Percentiles rank a stretch among this genome's conserved stretches.
phyloP scores from a whole-genome alignment of 2,329 filamentous ascomycete species.

The Penicillium hesseltinei region DNA sequence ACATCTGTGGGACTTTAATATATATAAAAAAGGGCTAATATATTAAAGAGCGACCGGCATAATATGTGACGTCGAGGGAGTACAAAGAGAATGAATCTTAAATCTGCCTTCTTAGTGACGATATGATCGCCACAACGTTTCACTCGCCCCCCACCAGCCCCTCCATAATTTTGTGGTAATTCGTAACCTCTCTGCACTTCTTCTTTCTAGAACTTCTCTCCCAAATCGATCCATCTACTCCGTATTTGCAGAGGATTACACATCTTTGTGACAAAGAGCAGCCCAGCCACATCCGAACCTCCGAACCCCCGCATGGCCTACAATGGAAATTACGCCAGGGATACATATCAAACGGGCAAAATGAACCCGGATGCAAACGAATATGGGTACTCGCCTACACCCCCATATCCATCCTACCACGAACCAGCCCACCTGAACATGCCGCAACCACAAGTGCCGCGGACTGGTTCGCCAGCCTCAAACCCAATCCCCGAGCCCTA shows the following conservation, averaged over 20 bases:
- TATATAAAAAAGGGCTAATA: background rate
- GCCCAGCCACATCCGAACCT: background rate
- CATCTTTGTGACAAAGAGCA: background rate
- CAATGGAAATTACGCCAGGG: constrained; percentile 41
- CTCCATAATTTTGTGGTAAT: constrained; percentile 9
- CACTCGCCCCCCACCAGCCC: constrained; percentile 12
- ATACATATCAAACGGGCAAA: constrained; percentile 29
- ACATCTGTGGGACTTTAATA: constrained; percentile 8
- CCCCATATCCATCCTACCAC: constrained; percentile 36
- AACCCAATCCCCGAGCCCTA: constrained; percentile 12
- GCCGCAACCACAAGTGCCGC: constrained; percentile 37
- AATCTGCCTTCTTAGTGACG: constrained; percentile 1
- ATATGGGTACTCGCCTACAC: constrained; percentile 25
- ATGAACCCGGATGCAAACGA: constrained; percentile 26
- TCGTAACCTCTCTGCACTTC: background rate
- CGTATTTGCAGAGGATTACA: background rate
- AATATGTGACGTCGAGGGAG: constrained; percentile 6
- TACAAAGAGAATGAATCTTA: constrained; percentile 3
- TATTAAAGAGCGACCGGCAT: background rate
- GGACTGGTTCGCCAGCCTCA: constrained; percentile 18
- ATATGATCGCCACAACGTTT: constrained; percentile 21
- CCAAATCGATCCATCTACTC: background rate
- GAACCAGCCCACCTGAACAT: constrained; percentile 33
- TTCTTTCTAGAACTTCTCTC: background rate
- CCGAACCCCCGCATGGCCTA: constrained; percentile 38